Conservation (phyloP, 441 rosid genomes). For the Metrosideros polymorpha region DNA sequence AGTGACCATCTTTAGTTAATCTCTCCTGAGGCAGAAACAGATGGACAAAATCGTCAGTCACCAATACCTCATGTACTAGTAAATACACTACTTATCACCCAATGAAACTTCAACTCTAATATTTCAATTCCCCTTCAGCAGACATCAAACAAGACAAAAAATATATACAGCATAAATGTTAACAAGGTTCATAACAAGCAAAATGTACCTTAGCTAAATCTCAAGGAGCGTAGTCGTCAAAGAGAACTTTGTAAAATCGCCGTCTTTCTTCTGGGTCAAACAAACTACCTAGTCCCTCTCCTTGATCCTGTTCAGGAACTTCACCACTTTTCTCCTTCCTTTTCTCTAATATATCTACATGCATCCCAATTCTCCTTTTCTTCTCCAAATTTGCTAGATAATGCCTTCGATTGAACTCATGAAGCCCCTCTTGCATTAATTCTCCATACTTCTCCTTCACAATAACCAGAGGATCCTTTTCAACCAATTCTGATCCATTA, state of each 20-base stretch:
- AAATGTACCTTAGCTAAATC: background rate
- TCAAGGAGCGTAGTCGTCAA: conserved; percentile 33
- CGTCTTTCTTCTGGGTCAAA: conserved; percentile 81
- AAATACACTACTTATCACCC: background rate
- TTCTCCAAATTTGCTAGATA: conserved; percentile 49
- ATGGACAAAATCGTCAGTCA: background rate
- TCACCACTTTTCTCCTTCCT: conserved; percentile 27
- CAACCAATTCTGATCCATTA: conserved; percentile 56
- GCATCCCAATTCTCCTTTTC: conserved; percentile 45
- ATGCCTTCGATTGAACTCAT: conserved; percentile 58
- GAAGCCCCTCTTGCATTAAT: conserved; percentile 83
- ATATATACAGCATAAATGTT: background rate
- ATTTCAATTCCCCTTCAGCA: background rate
- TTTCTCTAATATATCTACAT: conserved; percentile 18
- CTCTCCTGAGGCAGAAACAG: background rate
- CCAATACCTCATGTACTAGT: background rate
- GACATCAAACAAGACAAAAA: background rate
- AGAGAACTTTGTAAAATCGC: conserved; percentile 67
- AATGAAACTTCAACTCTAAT: background rate
- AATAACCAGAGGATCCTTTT: conserved; percentile 74
- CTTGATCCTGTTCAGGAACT: conserved; percentile 27
- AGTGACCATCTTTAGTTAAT: background rate
- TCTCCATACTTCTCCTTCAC: conserved; percentile 87
- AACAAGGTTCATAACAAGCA: background rate
- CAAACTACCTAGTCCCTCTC: conserved; percentile 39